Percentiles rank a stretch among this genome's conserved stretches.
These are phyloP conservation scores for Suillus decipiens DNA, from an alignment of 768 basidiomycete genomes.

Conservation along the genomic window DNA sequence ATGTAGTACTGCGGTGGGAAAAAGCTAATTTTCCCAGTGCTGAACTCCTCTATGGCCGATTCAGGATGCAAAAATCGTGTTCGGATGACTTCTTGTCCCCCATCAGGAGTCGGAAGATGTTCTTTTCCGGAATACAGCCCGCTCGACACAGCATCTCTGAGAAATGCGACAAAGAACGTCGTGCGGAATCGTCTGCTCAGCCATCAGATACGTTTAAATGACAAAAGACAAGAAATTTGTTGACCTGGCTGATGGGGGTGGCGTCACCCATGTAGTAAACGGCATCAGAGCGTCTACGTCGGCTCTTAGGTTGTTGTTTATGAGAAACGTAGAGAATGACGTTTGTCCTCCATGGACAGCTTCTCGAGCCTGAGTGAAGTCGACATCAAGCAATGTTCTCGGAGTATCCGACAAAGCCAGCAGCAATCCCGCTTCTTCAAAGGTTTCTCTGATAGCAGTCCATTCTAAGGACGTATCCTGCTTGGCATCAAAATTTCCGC, in stretches of 20 bases:
- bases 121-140: conserved; percentile 59
- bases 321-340: conserved; percentile 55
- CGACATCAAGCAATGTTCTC: conserved; percentile 30
- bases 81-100: conserved; percentile 67
- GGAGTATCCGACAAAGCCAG: conserved; percentile 45
- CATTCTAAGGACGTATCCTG: conserved; percentile 59
- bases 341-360: conserved; percentile 54
- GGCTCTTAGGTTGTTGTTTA: conserved; percentile 42
- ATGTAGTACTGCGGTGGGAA: conserved; percentile 81
- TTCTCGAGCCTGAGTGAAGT: conserved; percentile 55
- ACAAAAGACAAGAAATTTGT: not conserved
- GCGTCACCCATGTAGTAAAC: conserved; percentile 78
- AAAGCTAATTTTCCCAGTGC: conserved; percentile 50
- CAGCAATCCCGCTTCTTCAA: conserved; percentile 73
- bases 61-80: conserved; percentile 65
- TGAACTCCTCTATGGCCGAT: conserved; percentile 54
- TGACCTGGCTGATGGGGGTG: conserved; percentile 53
- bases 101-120: conserved; percentile 65
- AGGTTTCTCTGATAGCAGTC: conserved; percentile 75
- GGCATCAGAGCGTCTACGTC: conserved; percentile 55
- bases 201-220: conserved; percentile 7
- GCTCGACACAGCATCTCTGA: conserved; percentile 43
- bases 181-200: conserved; percentile 66
- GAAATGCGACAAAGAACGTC: conserved; percentile 68
- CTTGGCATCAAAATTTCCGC: conserved; percentile 63